phyloP scores from a whole-genome alignment of 2,329 filamentous ascomycete genomes.

The Diaporthe batatas region DNA sequence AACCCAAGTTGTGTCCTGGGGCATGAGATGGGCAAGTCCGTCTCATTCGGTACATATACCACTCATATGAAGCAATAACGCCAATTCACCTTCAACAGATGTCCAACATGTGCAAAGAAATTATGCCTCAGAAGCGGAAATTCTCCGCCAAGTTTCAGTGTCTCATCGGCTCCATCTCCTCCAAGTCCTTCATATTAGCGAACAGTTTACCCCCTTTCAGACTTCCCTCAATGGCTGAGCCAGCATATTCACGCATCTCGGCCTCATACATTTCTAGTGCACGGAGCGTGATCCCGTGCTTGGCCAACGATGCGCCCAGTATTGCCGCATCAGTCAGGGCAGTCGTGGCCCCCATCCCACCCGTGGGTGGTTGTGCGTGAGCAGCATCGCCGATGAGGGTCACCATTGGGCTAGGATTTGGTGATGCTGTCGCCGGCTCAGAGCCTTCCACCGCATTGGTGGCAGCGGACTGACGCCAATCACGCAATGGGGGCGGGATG shows the following conservation, averaged over 20 bases:
- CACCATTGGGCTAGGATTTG: background rate
- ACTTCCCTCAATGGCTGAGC: background rate
- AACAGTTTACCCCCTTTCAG: constrained; percentile 4
- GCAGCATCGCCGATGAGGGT: constrained; percentile 25
- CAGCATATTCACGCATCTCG: constrained; percentile 8
- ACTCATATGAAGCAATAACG: no score
- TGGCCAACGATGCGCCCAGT: background rate
- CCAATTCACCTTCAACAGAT: background rate
- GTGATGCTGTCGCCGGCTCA: background rate
- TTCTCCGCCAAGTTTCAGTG: background rate
- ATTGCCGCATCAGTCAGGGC: background rate
- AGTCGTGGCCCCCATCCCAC: background rate
- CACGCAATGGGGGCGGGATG: background rate
- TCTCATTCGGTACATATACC: no score
- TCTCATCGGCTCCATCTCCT: constrained; percentile 20
- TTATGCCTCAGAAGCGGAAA: background rate
- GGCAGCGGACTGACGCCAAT: background rate
- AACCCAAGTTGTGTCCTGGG: background rate
- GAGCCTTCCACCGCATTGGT: background rate
- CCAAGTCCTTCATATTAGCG: background rate
- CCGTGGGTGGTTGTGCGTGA: constrained; percentile 16
- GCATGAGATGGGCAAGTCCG: background rate
- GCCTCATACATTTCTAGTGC: background rate
- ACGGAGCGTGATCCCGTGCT: background rate
- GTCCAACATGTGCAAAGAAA: accelerated